These are phyloP conservation scores for Selaginella moellendorffii DNA, from an alignment of 75 land plant species.

Conservation along the genomic window DNA sequence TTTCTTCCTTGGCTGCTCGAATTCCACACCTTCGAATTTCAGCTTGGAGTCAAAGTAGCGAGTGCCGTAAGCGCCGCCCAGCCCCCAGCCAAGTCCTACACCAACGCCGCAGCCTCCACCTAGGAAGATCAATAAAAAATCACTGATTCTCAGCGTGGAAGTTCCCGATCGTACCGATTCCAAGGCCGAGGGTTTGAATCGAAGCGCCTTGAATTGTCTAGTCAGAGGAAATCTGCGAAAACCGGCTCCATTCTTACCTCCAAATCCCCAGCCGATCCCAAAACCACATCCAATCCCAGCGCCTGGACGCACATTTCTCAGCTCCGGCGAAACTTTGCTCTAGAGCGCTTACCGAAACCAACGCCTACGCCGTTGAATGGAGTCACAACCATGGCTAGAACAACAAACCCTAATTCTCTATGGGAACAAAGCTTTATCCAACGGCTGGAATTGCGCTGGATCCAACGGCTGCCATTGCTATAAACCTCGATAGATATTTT, in stretches of 20 bases:
- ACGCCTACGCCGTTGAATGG: neutral
- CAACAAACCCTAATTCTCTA: neutral
- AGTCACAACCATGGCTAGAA: neutral
- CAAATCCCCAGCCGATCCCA: slow-evolving; percentile 68
- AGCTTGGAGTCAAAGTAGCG: slow-evolving; percentile 46
- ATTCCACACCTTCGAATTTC: slow-evolving; percentile 57
- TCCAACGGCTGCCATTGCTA: neutral
- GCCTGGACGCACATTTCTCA: slow-evolving; percentile 17
- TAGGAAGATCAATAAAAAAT: too few relatives aligned
- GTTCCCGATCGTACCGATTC: slow-evolving; percentile 31
- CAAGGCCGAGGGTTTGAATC: slow-evolving; percentile 50
- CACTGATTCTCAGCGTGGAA: too few relatives aligned
- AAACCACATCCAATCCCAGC: slow-evolving; percentile 57
- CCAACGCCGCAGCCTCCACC: slow-evolving; percentile 97
- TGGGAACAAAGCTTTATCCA: too few relatives aligned
- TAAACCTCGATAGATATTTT: neutral
- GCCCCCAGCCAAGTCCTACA: slow-evolving; percentile 90
- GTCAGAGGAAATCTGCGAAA: neutral
- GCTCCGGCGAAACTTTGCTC: too few relatives aligned
- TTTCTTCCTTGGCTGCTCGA: too few relatives aligned
- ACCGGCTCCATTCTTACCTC: too few relatives aligned
- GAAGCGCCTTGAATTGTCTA: slow-evolving; percentile 34
- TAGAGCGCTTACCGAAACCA: neutral
- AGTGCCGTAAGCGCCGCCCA: slow-evolving; percentile 75
- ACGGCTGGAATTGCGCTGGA: neutral